Evolutionary conservation across 1,139 yeast genomes (phyloP).

Genomic region (Lodderomyces jiufengensis): DNA sequence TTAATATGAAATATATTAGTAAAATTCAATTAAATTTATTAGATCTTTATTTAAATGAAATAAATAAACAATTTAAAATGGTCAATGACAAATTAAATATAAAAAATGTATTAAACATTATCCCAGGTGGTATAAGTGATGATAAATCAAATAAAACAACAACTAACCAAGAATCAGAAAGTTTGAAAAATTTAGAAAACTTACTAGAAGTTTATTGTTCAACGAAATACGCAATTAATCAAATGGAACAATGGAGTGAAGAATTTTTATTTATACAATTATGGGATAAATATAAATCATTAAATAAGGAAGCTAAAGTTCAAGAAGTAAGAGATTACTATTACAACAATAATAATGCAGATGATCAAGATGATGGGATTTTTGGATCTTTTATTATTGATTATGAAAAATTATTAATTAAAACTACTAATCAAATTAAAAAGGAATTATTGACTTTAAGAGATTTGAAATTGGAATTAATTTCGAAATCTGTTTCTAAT

Average conservation of each 20-base stretch:
- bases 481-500: no score
- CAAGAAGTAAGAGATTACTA: not conserved
- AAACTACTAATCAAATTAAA: slow-evolving; percentile 24
- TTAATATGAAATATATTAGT: slow-evolving; percentile 65
- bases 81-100: slow-evolving; percentile 43
- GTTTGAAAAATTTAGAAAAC: slow-evolving; percentile 45
- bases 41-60: slow-evolving; percentile 53
- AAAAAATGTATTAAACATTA: slow-evolving; percentile 33
- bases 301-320: slow-evolving; percentile 1
- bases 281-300: slow-evolving; percentile 44
- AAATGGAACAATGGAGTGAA: slow-evolving; percentile 62
- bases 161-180: slow-evolving; percentile 11
- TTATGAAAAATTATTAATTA: slow-evolving; percentile 39
- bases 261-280: slow-evolving; percentile 63
- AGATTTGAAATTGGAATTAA: no score
- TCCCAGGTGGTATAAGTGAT: slow-evolving; percentile 30
- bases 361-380: slow-evolving; percentile 37
- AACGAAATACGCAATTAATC: slow-evolving; percentile 46
- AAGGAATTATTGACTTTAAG: no score
- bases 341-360: slow-evolving; percentile 14
- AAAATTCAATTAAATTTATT: slow-evolving; percentile 65
- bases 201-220: slow-evolving; percentile 63
- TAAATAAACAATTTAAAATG: slow-evolving; percentile 44
- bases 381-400: slow-evolving; percentile 52
- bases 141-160: slow-evolving; percentile 4